A percentile compares a stretch with the other conserved stretches of the same genome.
These are phyloP conservation scores for Coprinellus micaceus DNA, from an alignment of 768 basidiomycete species.

Conservation along the genomic window DNA sequence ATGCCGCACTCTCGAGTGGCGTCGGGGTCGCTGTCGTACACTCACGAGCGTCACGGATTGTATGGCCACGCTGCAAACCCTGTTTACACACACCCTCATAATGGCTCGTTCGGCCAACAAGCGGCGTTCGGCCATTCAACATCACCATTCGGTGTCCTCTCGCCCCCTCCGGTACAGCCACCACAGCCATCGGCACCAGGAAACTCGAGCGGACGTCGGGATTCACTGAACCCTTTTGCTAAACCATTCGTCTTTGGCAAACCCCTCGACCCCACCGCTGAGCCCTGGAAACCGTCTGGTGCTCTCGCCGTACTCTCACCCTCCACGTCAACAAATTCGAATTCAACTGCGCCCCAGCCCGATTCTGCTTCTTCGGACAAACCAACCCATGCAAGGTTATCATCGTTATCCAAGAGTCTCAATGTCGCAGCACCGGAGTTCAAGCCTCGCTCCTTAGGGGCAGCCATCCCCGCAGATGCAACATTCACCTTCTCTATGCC, in stretches of 20 bases:
- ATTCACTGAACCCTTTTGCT: slow-evolving; percentile 71
- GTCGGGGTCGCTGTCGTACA: slow-evolving; percentile 30
- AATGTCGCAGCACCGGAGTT: slow-evolving; percentile 80
- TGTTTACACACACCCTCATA: not conserved
- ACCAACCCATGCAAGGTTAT: slow-evolving; percentile 36
- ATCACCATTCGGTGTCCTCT: not conserved
- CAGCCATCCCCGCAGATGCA: slow-evolving; percentile 19
- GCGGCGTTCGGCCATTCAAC: slow-evolving; percentile 11
- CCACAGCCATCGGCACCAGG: not conserved
- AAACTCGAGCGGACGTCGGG: slow-evolving; percentile 14
- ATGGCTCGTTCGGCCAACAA: slow-evolving; percentile 14
- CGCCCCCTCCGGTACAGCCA: not conserved
- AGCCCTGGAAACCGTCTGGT: not conserved
- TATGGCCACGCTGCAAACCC: slow-evolving; percentile 16
- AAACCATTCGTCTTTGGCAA: slow-evolving; percentile 81
- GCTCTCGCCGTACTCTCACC: slow-evolving; percentile 9
- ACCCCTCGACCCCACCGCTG: slow-evolving; percentile 8
- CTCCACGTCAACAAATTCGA: slow-evolving; percentile 20
- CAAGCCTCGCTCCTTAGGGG: slow-evolving; percentile 49
- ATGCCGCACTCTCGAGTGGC: slow-evolving; percentile 64
- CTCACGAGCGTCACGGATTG: slow-evolving; percentile 19
- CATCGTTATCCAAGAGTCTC: slow-evolving; percentile 62
- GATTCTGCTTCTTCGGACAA: not conserved
- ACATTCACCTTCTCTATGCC: slow-evolving; percentile 70
- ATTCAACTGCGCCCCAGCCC: not conserved